Base-by-base conservation (phyloP, 495 filamentous ascomycete genomes). In the Recurvomyces mirabilis region DNA sequence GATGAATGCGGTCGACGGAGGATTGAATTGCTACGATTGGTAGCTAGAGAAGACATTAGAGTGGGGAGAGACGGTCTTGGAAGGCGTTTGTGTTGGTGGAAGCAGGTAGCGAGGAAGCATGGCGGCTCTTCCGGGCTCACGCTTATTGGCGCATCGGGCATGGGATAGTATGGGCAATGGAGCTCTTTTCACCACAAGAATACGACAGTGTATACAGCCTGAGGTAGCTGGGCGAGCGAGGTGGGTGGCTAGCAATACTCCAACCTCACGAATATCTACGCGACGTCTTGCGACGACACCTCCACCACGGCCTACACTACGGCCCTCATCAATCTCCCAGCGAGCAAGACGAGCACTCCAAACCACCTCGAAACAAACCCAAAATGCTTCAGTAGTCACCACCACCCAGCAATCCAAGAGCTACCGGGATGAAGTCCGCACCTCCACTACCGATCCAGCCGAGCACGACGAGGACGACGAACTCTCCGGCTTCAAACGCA, bases 401-500 rank as follows among this genome's bases (percentile, higher is more conserved):
- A n/a, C n/a, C n/a, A n/a, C n/a, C n/a, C n/a, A n/a, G n/a, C n/a
- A 14, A 32, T 11, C 21, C 14, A 45, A 53, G 22, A 23, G 23
- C 25, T 53, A 53, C 38, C 38, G 45, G 15, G 35, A 61, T 19
- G 52, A 59, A 33, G 46, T 56, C 44, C 42, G 46, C 21, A 55
- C 52, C 49, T 41, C 53, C 41, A 20, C 31, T 21, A 25, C 52
- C n/a, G 54, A 63, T 10, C n/a, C n/a, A n/a, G n/a, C n/a, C n/a
- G n/a, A n/a, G n/a, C 66, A 68, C 41, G 59, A 63, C 21, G 60
- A 71, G 20, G 69, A 73, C 39, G 67, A 71, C n/a, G 64, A 62
- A 28, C 69, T 72, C n/a, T 56, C 71, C 51, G 77, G 70, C 23
- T 84, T 84, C 56, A 71, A 67, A 51, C 63, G 73, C 19, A 77